Conservation (phyloP, 441 rosid genomes). For the Iberis amara region DNA sequence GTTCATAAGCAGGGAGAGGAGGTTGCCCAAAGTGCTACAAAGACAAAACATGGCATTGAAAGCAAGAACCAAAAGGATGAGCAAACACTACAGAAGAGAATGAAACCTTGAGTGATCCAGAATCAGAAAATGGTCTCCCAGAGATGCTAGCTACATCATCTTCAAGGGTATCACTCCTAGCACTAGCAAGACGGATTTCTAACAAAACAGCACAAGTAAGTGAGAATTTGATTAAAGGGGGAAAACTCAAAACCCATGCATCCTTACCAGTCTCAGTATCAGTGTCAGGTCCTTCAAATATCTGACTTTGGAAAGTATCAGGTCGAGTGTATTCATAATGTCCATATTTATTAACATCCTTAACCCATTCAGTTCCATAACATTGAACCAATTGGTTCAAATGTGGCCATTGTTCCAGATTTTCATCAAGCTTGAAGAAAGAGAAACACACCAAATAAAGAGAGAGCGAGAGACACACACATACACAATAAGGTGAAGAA, state of each 20-base stretch:
- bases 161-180: constrained; percentile 58
- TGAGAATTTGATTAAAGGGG: neutral
- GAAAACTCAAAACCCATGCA: neutral
- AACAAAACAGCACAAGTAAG: constrained; percentile 14
- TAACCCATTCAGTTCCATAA: constrained; percentile 85
- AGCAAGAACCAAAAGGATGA: neutral
- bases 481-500: neutral
- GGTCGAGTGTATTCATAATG: constrained; percentile 64
- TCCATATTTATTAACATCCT: constrained; percentile 92
- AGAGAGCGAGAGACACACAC: neutral
- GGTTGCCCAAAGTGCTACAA: constrained; percentile 87
- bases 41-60: constrained; percentile 12
- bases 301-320: constrained; percentile 69
- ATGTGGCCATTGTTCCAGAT: constrained; percentile 97
- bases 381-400: constrained; percentile 80
- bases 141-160: constrained; percentile 77
- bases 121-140: constrained; percentile 68
- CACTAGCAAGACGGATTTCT: constrained; percentile 81
- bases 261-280: constrained; percentile 84
- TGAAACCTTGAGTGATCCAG: constrained; percentile 55
- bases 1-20: constrained; percentile 97
- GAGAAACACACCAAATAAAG: neutral
- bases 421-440: constrained; percentile 64
- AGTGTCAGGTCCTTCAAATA: constrained; percentile 95
- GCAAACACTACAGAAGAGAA: neutral